Evolutionary conservation across 371 early-diverging fungal genomes (phyloP).

Genomic region (Thermomucor indicae-seudaticae): DNA sequence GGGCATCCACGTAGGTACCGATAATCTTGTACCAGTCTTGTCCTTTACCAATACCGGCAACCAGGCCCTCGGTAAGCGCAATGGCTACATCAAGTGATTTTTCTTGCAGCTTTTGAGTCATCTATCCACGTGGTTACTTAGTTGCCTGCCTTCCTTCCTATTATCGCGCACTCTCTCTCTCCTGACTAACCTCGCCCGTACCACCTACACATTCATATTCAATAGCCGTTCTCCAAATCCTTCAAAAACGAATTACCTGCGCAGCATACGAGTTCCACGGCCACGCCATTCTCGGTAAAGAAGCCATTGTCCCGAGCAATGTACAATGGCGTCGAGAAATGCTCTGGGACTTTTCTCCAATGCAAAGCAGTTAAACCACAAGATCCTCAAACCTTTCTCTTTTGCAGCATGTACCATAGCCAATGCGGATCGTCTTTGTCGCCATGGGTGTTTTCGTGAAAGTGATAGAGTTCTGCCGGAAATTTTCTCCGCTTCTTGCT

Average conservation of each 20-base stretch:
- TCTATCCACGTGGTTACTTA: constrained; percentile 37
- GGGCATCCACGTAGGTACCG: constrained; percentile 73
- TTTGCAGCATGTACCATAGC: constrained; percentile 26
- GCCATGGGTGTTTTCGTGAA: too few relatives aligned
- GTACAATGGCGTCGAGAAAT: constrained; percentile 81
- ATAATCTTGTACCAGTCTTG: constrained; percentile 62
- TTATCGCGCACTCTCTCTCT: too few relatives aligned
- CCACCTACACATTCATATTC: not conserved
- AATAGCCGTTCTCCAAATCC: not conserved
- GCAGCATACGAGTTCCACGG: constrained; percentile 64
- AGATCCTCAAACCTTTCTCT: not conserved
- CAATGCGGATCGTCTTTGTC: constrained; percentile 35
- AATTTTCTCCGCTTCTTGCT: too few relatives aligned
- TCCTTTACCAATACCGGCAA: constrained; percentile 67
- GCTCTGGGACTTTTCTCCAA: constrained; percentile 81
- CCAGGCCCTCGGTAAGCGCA: constrained; percentile 83
- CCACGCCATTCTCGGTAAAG: constrained; percentile 49
- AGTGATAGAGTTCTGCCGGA: too few relatives aligned
- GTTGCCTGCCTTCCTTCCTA: not conserved
- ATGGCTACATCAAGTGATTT: constrained; percentile 74
- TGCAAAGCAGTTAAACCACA: not conserved
- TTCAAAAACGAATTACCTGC: not conserved
- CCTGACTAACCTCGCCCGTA: not conserved
- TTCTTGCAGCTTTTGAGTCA: constrained; percentile 69
- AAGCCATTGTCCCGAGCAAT: constrained; percentile 61